Percentiles rank a stretch among this genome's conserved stretches.
phyloP scores from a whole-genome alignment of 2,329 filamentous ascomycete species.

The Colletotrichum siamense region DNA sequence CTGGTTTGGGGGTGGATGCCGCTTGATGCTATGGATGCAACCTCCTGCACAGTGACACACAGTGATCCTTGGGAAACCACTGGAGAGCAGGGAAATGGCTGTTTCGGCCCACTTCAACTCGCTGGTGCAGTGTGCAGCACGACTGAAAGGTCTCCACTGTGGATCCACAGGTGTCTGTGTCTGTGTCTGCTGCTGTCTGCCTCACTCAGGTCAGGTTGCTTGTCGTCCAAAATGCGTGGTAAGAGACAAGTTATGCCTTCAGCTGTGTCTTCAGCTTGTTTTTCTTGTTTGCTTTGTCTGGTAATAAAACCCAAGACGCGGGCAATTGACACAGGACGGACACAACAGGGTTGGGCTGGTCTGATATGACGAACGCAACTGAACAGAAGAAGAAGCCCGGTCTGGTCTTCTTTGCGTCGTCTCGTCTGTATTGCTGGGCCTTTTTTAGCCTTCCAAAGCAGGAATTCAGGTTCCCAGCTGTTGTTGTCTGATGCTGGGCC shows the following conservation, averaged over 20 bases:
- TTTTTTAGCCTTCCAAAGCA: conserved; percentile 1
- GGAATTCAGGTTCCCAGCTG: neutral
- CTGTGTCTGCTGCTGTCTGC: neutral
- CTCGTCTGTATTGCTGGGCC: neutral
- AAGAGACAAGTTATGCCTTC: neutral
- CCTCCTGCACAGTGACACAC: conserved; percentile 22
- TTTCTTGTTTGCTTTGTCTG: neutral
- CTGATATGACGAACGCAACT: neutral
- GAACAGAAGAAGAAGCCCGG: neutral
- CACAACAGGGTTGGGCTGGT: neutral
- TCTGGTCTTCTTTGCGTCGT: neutral
- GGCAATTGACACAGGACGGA: neutral
- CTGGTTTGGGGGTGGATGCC: conserved; percentile 17
- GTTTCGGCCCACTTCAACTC: conserved; percentile 4
- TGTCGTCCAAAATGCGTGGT: neutral
- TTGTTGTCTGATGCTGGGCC: neutral
- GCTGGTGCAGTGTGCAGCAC: neutral
- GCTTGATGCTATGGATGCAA: conserved; percentile 15
- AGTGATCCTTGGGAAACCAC: conserved; percentile 7
- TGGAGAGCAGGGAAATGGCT: conserved; percentile 18
- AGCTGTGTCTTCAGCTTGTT: neutral
- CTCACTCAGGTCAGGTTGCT: neutral
- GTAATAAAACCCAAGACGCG: neutral
- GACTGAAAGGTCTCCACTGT: neutral
- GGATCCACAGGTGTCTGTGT: neutral